Evolutionary conservation across 2,329 filamentous ascomycete genomes (phyloP).

Genomic region (Simplicillium sp.): DNA sequence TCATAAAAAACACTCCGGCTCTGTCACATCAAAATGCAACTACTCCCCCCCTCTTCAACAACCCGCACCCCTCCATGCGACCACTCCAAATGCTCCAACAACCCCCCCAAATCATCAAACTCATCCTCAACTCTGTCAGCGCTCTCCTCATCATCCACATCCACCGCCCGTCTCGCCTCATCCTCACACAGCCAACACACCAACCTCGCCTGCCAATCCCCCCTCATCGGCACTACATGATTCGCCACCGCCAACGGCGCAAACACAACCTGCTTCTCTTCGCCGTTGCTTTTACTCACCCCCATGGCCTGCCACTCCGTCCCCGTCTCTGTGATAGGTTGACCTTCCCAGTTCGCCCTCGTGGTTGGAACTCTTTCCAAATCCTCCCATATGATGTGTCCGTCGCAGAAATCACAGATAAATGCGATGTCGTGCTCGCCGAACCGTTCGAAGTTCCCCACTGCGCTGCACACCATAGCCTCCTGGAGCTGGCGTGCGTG

Average conservation of each 20-base stretch:
- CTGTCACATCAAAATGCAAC: constrained; percentile 36
- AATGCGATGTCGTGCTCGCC: constrained; percentile 46
- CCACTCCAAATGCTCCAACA: constrained; percentile 49
- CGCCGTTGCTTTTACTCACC: constrained; percentile 21
- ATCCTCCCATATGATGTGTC: constrained; percentile 50
- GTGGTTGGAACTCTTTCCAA: constrained; percentile 40
- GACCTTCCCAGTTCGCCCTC: constrained; percentile 22
- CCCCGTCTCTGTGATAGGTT: constrained; percentile 10
- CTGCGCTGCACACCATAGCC: constrained; percentile 37
- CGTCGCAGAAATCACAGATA: constrained; percentile 53
- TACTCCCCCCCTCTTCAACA: constrained; percentile 21
- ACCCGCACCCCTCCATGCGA: constrained; percentile 35
- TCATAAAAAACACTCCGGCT: not conserved
- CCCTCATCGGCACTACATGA: constrained; percentile 38
- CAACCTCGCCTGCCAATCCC: constrained; percentile 42
- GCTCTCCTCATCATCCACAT: constrained; percentile 41
- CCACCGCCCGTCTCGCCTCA: constrained; percentile 31
- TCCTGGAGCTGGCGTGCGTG: constrained; percentile 33
- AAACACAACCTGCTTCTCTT: constrained; percentile 43
- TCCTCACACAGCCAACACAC: constrained; percentile 50
- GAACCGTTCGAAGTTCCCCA: constrained; percentile 47
- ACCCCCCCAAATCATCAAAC: constrained; percentile 36
- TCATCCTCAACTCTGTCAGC: constrained; percentile 37
- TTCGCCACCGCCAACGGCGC: constrained; percentile 49
- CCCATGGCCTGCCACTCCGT: constrained; percentile 43